Percentiles rank a stretch among this genome's conserved stretches.
These are phyloP conservation scores for Chondrus crispus DNA, from an alignment of 23 red algal species.

Conservation along the genomic window DNA sequence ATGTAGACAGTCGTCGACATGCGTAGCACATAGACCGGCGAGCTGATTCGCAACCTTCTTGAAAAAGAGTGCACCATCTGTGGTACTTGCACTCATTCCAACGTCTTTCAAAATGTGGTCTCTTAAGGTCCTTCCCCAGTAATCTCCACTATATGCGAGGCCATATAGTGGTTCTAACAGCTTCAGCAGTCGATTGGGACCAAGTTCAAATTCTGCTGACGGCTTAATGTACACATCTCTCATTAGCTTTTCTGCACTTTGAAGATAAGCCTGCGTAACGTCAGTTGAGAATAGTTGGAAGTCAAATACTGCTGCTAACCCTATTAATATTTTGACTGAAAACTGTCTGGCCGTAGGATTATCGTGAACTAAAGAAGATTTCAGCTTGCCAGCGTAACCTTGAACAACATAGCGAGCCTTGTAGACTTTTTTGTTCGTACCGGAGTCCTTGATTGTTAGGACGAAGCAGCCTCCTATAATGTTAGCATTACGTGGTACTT, in stretches of 20 bases:
- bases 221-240: neutral
- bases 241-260: neutral
- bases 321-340: neutral
- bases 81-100: neutral
- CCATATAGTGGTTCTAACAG: constrained; percentile 8
- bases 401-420: neutral
- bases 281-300: constrained; percentile 8
- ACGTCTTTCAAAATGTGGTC: neutral
- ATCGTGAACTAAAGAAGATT: neutral
- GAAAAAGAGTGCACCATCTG: neutral
- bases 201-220: neutral
- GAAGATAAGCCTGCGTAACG: neutral
- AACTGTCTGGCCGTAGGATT: neutral
- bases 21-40: neutral
- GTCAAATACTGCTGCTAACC: neutral
- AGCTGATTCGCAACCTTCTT: neutral
- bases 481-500: neutral
- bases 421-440: neutral
- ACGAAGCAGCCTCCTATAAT: neutral
- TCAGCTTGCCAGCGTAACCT: neutral
- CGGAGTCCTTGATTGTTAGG: neutral
- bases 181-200: neutral
- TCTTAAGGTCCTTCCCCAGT: constrained; percentile 7
- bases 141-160: constrained; percentile 20
- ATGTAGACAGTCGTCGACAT: constrained; percentile 6